These are phyloP conservation scores for Canariomyces notabilis DNA, from an alignment of 2,329 filamentous ascomycete genomes.

Conservation along the genomic window DNA sequence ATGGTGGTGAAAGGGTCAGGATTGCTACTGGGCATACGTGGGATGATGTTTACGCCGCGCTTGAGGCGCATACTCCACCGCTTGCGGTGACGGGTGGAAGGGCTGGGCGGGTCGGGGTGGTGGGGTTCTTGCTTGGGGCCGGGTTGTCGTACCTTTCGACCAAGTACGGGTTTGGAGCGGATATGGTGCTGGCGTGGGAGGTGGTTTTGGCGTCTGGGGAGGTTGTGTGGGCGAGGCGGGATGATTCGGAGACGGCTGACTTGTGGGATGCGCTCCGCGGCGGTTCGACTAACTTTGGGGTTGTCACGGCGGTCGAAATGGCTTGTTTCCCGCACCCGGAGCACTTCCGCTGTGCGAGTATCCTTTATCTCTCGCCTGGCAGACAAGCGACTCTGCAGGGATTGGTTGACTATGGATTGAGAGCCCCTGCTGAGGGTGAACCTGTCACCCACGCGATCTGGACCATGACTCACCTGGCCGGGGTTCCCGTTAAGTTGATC, in stretches of 20 bases:
- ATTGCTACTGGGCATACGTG: neutral
- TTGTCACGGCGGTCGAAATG: neutral
- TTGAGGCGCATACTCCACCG: neutral
- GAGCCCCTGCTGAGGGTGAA: too few relatives aligned
- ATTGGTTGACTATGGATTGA: slow-evolving; percentile 24
- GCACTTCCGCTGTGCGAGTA: neutral
- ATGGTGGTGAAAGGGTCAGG: neutral
- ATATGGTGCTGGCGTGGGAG: too few relatives aligned
- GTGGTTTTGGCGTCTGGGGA: slow-evolving; percentile 6
- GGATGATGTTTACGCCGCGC: neutral
- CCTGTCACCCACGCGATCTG: too few relatives aligned
- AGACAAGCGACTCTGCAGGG: neutral
- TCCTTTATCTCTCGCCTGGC: neutral
- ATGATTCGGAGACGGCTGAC: slow-evolving; percentile 11
- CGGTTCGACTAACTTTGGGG: slow-evolving; percentile 15
- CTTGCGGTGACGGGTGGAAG: too few relatives aligned
- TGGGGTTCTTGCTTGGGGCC: too few relatives aligned
- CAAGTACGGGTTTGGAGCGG: too few relatives aligned
- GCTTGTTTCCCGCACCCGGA: too few relatives aligned
- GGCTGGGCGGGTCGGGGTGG: too few relatives aligned
- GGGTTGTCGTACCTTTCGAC: too few relatives aligned
- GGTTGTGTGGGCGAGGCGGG: slow-evolving; percentile 14
- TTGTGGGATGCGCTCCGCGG: slow-evolving; percentile 15
- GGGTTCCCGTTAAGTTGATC: too few relatives aligned
- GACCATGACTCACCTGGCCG: too few relatives aligned